Evolutionary conservation across 768 basidiomycete species (phyloP).

Genomic region (Boletus barrowsii): DNA sequence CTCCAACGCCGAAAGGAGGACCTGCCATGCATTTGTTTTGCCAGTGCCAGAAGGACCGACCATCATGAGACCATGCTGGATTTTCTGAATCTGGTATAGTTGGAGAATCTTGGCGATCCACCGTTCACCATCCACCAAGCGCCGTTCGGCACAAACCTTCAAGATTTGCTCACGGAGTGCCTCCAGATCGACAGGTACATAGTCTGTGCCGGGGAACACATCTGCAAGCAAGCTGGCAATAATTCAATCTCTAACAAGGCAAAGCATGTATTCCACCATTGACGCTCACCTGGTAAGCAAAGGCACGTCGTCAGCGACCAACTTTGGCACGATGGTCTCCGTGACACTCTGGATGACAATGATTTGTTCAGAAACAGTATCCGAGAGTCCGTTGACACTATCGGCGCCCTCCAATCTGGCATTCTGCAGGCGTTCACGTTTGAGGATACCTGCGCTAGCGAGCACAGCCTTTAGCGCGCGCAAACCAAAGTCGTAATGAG

Average conservation of each 20-base stretch:
- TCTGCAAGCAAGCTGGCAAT: slow-evolving; percentile 78
- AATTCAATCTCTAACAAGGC: not conserved
- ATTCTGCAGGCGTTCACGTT: slow-evolving; percentile 77
- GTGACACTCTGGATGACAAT: slow-evolving; percentile 98
- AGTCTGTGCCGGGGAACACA: slow-evolving; percentile 95
- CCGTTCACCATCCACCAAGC: slow-evolving; percentile 79
- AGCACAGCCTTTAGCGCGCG: slow-evolving; percentile 96
- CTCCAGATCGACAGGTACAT: slow-evolving; percentile 84
- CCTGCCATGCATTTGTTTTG: slow-evolving; percentile 96
- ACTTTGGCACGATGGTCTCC: slow-evolving; percentile 96
- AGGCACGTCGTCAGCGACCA: slow-evolving; percentile 96
- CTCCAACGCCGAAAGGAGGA: slow-evolving; percentile 86
- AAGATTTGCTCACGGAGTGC: slow-evolving; percentile 81
- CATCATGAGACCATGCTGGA: slow-evolving; percentile 99
- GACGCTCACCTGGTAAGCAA: slow-evolving; percentile 76
- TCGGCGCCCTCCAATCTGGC: slow-evolving; percentile 40
- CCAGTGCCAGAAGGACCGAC: slow-evolving; percentile 96
- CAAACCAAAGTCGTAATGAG: slow-evolving; percentile 98
- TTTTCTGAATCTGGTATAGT: slow-evolving; percentile 98
- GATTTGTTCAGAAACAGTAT: slow-evolving; percentile 83
- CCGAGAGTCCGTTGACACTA: slow-evolving; percentile 56
- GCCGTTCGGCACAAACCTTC: slow-evolving; percentile 81
- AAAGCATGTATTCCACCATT: not conserved
- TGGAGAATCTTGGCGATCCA: slow-evolving; percentile 97
- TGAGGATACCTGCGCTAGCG: slow-evolving; percentile 95